These are phyloP conservation scores for Botrytis porri DNA, from an alignment of 2,329 filamentous ascomycete genomes.

Conservation along the genomic window DNA sequence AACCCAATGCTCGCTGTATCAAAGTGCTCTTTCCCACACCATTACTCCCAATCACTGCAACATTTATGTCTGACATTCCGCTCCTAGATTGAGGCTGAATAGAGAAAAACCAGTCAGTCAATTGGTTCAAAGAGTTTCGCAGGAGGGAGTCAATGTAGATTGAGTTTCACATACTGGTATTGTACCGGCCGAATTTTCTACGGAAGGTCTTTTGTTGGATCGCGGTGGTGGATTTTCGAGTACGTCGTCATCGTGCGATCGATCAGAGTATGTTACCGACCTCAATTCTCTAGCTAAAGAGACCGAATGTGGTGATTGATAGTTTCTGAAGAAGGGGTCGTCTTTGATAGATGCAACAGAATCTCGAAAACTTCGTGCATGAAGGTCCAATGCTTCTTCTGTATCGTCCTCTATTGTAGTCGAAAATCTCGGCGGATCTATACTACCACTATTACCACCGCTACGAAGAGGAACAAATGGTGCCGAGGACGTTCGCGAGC, in stretches of 20 bases:
- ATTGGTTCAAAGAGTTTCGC: not conserved
- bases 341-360: conserved; percentile 54
- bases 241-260: conserved; percentile 23
- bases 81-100: conserved; percentile 35
- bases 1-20: conserved; percentile 60
- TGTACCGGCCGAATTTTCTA: conserved; percentile 29
- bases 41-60: conserved; percentile 63
- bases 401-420: conserved; percentile 24
- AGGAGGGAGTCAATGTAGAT: not conserved
- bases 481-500: conserved; percentile 19
- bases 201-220: conserved; percentile 22
- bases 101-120: not conserved
- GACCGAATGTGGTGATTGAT: conserved; percentile 41
- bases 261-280: conserved; percentile 30
- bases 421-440: conserved; percentile 4
- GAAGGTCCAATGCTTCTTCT: conserved; percentile 13
- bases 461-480: conserved; percentile 14
- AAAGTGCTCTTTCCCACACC: conserved; percentile 68
- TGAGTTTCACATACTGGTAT: conserved; percentile 29
- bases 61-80: conserved; percentile 54
- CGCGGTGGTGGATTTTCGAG: conserved; percentile 22
- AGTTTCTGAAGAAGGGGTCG: conserved; percentile 54
- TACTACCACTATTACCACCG: not conserved
- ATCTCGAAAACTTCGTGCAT: conserved; percentile 41
- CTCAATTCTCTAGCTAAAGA: conserved; percentile 37